Evolutionary conservation across 208 protist genomes (phyloP).

Genomic region (Leptomonas seymouri): DNA sequence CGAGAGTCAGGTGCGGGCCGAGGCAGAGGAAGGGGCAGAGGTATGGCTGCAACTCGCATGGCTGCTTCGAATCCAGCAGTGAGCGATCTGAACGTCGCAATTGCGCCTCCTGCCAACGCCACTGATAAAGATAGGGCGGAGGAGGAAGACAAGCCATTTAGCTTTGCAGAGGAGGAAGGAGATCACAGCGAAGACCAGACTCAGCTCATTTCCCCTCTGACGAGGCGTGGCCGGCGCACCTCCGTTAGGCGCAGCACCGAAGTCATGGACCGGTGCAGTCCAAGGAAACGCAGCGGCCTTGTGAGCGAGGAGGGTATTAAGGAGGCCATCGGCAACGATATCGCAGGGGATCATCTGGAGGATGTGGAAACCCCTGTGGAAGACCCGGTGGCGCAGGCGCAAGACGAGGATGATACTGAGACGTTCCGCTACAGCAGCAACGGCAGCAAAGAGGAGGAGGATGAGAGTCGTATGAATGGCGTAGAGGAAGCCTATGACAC

Average conservation of each 20-base stretch:
- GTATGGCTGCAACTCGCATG: neutral
- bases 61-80: neutral
- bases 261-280: too few species aligned
- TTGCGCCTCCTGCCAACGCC: neutral
- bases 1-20: neutral
- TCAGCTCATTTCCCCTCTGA: neutral
- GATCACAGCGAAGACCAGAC: neutral
- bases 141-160: neutral
- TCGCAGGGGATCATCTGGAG: constrained; percentile 6
- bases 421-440: neutral
- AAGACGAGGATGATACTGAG: constrained; percentile 24
- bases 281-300: neutral
- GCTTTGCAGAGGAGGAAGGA: neutral
- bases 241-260: neutral
- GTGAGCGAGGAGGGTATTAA: neutral
- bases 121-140: neutral
- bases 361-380: constrained; percentile 5
- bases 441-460: neutral
- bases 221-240: neutral
- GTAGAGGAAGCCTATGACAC: constrained; percentile 5
- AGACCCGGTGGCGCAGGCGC: constrained; percentile 4
- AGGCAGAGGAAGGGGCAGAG: neutral
- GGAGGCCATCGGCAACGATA: neutral
- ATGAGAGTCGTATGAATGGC: constrained; percentile 4
- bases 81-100: neutral